Base-by-base conservation (phyloP, 225 moss, liverwort and hornwort species). In the Thuidium tamariscinum region DNA sequence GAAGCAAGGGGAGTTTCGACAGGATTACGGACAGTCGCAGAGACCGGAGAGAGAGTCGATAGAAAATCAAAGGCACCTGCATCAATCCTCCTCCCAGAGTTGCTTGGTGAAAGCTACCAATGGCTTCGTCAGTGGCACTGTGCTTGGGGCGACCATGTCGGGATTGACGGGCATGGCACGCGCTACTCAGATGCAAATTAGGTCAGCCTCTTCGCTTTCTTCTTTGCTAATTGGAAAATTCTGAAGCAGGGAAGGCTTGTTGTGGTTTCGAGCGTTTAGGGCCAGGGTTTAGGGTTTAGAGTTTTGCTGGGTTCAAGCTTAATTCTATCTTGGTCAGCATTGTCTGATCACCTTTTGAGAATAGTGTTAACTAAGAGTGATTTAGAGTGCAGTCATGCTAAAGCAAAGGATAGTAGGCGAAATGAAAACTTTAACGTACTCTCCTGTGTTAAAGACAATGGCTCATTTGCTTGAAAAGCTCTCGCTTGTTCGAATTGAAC, bases 141-240 rank as follows among this genome's bases (percentile, higher is more conserved):
- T 93, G 21, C 86, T 93, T 42, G 93, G 93, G 61, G 93, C 89
- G n/a, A 93, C 91, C 30, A 89, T 91, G 91, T 88, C 93, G 79
- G 93, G 91, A 42, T 86, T 93, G 91, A 82, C 86, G 51, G 91
- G 88, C 79, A 88, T 93, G 89, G 93, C 91, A 44, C 93, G 89
- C 37, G 91, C 88, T 41, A 67, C 89, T 74, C 93, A 91, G 76
- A 74, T 91, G 86, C 91, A 93, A 85, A 89, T 93, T 68, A 87
- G 93, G 93, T 93, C 73, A 88, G 89, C 27, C 10, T 60, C 42
- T n/a, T 37, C 26, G 72, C 82, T 65, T 42, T 49, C 4, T 76
- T 44, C 52, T 29, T n/a, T 55, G 72, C n/a, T 46, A 32, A 46
- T 73, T 81, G 81, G 73, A 11, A 42, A 37, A 57, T 77, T 12